Evolutionary conservation across 2,329 filamentous ascomycete species (phyloP).

Genomic region (Coleophoma cylindrospora): DNA sequence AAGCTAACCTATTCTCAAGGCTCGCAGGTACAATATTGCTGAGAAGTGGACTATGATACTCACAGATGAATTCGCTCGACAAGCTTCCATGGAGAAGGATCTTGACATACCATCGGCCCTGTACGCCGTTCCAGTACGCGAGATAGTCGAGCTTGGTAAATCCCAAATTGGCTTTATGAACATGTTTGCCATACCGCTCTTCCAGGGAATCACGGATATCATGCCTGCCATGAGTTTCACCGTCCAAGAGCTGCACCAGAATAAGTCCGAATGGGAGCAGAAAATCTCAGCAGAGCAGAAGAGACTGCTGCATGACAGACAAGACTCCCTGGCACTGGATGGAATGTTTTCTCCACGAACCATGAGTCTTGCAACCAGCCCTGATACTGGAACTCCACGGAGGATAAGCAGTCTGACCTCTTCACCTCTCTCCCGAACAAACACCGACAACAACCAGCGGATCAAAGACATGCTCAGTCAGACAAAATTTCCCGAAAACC

Average conservation of each 20-base stretch:
- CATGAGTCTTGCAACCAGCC: slow-evolving; percentile 23
- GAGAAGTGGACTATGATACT: slow-evolving; percentile 87
- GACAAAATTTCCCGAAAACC: slow-evolving; percentile 10
- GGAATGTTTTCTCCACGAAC: slow-evolving; percentile 24
- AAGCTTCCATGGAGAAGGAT: slow-evolving; percentile 86
- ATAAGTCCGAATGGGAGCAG: slow-evolving; percentile 69
- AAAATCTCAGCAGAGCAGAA: slow-evolving; percentile 59
- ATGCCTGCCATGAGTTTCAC: slow-evolving; percentile 82
- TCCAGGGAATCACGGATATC: slow-evolving; percentile 80
- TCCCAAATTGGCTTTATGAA: slow-evolving; percentile 97
- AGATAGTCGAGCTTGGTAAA: slow-evolving; percentile 75
- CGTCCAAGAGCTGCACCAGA: slow-evolving; percentile 73
- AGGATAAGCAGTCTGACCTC: slow-evolving; percentile 12
- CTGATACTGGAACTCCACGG: slow-evolving; percentile 15
- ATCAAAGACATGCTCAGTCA: slow-evolving; percentile 17
- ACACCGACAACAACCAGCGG: slow-evolving; percentile 13
- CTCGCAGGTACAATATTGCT: slow-evolving; percentile 76
- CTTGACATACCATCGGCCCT: slow-evolving; percentile 84
- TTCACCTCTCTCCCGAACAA: slow-evolving; percentile 2
- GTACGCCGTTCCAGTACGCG: slow-evolving; percentile 78
- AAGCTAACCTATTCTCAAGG: slow-evolving; percentile 43
- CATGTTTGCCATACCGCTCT: slow-evolving; percentile 87
- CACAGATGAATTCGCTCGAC: slow-evolving; percentile 92
- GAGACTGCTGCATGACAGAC: slow-evolving; percentile 27
- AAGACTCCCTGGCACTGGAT: slow-evolving; percentile 26